Evolutionary conservation across 2,329 filamentous ascomycete genomes (phyloP), one percentile per base, ranked within the genome.

Genomic region (Ceratocystis harringtonii): DNA sequence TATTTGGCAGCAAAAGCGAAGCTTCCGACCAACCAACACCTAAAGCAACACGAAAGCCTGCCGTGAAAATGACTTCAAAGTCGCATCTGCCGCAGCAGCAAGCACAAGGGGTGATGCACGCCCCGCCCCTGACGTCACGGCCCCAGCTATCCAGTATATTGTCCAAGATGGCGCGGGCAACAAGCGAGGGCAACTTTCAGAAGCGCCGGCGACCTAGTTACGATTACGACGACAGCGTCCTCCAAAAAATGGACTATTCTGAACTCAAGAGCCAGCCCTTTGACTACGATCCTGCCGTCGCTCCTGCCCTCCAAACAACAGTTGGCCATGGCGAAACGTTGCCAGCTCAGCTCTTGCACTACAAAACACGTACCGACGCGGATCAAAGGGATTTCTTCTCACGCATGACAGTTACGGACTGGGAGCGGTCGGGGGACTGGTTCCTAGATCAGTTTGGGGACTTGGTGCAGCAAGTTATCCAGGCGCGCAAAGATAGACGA

Each of bases 341-440:
- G 4, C 73, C 77, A 6, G 75, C 79, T 8, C 80, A 79, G 67
- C 74, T 85, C 12, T 72, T 76, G 52, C 78, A 83, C 69, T 81
- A 78, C 70, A 78, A 78, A 67, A 74, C 73, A 64, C 76, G 79
- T 65, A 74, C 75, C 7, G 77, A 78, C 61, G 70, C 72, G 41
- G 78, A 80, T 61, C 80, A 82, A 69, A 74, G 74, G 41, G 72
- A 76, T 0, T 79, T 84, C 64, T 84, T 84, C 70, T 76, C 75
- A 2, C 76, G 76, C 63, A 80, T 84, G 77, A 73, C 78, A 0
- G 75, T 84, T 15, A 74, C 77, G 17, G 82, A 84, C 64, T 85
- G 82, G 82, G 82, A 85, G 69, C 75, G 78, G 15, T 78, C 81
- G 1, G 82, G 82, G 4, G 81, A 84, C 68, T 85, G 82, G 82